A percentile compares a stretch with the other conserved stretches of the same genome.
Evolutionary conservation across 75 land plant species (phyloP).

Genomic region (Sequoiadendron giganteum): DNA sequence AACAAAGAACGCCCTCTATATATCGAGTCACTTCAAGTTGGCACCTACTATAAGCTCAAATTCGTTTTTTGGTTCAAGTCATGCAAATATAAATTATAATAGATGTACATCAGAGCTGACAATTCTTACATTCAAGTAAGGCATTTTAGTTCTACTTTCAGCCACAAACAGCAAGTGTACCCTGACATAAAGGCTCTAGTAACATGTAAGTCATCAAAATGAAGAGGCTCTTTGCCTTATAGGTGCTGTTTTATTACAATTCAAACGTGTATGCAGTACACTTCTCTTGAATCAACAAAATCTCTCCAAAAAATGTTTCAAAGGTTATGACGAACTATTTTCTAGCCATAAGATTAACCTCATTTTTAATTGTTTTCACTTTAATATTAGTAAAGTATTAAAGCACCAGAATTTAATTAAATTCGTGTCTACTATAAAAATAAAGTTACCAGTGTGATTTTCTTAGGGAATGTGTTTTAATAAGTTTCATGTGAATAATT

Average conservation of each 20-base stretch:
- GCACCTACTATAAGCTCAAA: neutral
- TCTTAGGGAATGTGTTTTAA: no score
- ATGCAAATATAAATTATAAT: neutral
- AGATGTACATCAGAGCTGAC: neutral
- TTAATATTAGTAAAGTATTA: neutral
- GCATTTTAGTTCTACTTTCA: neutral
- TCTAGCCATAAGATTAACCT: neutral
- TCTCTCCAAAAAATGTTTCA: neutral
- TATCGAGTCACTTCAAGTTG: neutral
- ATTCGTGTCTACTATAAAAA: neutral
- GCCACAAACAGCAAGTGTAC: neutral
- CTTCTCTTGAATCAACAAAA: neutral
- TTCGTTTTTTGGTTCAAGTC: neutral
- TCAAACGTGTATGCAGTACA: neutral
- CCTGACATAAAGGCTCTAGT: neutral
- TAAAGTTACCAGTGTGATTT: neutral
- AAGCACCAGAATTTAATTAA: neutral
- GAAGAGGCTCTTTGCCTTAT: neutral
- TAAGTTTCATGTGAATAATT: neutral
- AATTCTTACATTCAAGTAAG: neutral
- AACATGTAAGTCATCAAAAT: neutral
- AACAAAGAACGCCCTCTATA: neutral
- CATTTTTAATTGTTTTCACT: neutral
- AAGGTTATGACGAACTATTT: neutral
- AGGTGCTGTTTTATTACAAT: neutral